Evolutionary conservation across 768 basidiomycete species (phyloP).

Genomic region (Mycena capillaripes): DNA sequence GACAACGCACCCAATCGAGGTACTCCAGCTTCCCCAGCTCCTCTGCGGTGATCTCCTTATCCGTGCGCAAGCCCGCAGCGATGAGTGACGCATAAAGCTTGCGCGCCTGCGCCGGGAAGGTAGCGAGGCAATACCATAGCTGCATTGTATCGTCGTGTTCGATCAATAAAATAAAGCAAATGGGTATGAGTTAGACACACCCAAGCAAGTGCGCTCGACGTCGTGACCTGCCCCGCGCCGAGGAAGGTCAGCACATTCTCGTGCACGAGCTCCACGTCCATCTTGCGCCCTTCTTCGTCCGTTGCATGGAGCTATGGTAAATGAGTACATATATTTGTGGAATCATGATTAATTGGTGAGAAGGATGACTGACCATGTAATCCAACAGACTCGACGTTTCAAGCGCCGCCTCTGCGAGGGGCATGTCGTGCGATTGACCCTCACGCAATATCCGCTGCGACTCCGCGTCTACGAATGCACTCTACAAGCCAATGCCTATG

Average conservation of each 20-base stretch:
- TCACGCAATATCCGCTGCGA: constrained; percentile 1
- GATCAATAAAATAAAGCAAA: too few relatives aligned
- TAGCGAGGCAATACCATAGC: constrained; percentile 34
- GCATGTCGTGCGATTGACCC: background rate
- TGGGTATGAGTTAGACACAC: background rate
- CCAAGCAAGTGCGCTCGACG: constrained; percentile 29
- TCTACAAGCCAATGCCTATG: background rate
- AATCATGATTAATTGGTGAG: too few relatives aligned
- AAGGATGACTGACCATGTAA: constrained; percentile 24
- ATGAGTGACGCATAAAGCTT: constrained; percentile 30
- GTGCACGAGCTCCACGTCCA: constrained; percentile 27
- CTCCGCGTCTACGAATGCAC: constrained; percentile 3
- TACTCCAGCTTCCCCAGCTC: constrained; percentile 31
- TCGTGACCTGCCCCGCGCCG: constrained; percentile 30
- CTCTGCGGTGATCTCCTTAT: constrained; percentile 32
- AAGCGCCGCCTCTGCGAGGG: background rate
- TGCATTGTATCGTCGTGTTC: background rate
- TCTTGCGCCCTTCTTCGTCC: constrained; percentile 32
- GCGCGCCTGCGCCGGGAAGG: constrained; percentile 27
- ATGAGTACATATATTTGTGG: background rate
- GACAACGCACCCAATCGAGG: constrained; percentile 31
- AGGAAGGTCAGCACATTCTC: constrained; percentile 31
- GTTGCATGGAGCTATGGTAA: constrained; percentile 34
- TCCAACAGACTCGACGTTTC: constrained; percentile 29
- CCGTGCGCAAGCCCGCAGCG: constrained; percentile 18